Evolutionary conservation across 306 rosid species (phyloP).

Genomic region (Trifolium subterraneum): DNA sequence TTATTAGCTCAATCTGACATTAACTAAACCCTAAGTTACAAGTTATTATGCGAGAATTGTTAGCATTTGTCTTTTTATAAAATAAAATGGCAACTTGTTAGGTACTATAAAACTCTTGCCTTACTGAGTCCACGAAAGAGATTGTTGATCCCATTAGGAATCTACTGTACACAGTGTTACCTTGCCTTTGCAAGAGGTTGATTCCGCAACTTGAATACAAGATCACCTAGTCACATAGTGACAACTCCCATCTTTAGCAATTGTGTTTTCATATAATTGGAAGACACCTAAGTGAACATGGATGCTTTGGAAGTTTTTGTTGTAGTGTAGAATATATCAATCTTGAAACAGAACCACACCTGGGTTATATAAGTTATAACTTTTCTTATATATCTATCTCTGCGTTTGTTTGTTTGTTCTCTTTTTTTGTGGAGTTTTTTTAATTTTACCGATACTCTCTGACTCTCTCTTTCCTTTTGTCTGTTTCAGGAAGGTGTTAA

Average conservation of each 20-base stretch:
- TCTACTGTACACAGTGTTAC: background rate
- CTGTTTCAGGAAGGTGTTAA: slow-evolving; percentile 80
- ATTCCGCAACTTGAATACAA: slow-evolving; percentile 2
- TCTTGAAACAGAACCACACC: slow-evolving; percentile 11
- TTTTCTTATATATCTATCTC: slow-evolving; percentile 28
- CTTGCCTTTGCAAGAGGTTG: slow-evolving; percentile 1
- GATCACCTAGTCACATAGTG: background rate
- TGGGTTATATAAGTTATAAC: slow-evolving; percentile 5
- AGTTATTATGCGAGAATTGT: background rate
- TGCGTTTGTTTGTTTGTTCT: slow-evolving; percentile 10
- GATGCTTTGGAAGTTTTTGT: slow-evolving; percentile 8
- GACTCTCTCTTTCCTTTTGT: slow-evolving; percentile 31
- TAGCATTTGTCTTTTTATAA: background rate
- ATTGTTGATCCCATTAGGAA: background rate
- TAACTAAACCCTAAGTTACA: background rate
- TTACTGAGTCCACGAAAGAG: background rate
- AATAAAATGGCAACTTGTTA: slow-evolving; percentile 1
- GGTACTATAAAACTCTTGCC: background rate
- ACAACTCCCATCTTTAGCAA: background rate
- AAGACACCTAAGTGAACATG: background rate
- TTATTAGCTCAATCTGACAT: background rate
- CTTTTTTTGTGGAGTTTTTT: background rate
- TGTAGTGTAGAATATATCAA: background rate
- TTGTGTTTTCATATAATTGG: background rate
- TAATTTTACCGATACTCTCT: slow-evolving; percentile 20